phyloP scores from a whole-genome alignment of 768 basidiomycete genomes.

The Agrocybe praecox region DNA sequence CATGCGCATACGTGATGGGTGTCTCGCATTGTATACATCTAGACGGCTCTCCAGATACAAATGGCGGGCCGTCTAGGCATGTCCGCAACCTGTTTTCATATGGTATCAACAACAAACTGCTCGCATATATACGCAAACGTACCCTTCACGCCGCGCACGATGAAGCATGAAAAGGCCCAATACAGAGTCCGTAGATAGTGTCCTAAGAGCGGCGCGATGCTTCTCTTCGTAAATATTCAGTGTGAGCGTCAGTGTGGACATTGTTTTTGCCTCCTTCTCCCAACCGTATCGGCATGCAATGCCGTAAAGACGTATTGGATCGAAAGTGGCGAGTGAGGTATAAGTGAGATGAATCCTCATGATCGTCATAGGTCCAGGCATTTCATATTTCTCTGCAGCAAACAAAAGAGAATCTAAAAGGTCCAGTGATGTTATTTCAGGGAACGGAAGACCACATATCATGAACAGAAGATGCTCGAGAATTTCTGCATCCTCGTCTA shows the following conservation, averaged over 20 bases:
- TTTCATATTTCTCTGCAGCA: constrained; percentile 72
- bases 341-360: constrained; percentile 60
- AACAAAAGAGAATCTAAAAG: constrained; percentile 57
- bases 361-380: constrained; percentile 64
- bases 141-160: constrained; percentile 49
- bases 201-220: constrained; percentile 45
- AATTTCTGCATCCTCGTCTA: constrained; percentile 58
- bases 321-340: constrained; percentile 40
- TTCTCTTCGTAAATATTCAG: constrained; percentile 51
- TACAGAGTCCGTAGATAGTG: constrained; percentile 51
- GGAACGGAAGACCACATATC: constrained; percentile 60
- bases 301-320: constrained; percentile 56
- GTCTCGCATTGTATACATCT: constrained; percentile 55
- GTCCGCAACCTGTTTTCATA: constrained; percentile 33
- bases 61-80: constrained; percentile 58
- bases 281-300: constrained; percentile 61
- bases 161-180: constrained; percentile 60
- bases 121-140: constrained; percentile 7
- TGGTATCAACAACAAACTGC: not conserved
- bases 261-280: constrained; percentile 54
- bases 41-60: constrained; percentile 48
- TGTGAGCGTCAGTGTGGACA: constrained; percentile 57
- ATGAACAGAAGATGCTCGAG: constrained; percentile 62
- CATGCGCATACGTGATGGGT: constrained; percentile 45
- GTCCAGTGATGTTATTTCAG: constrained; percentile 51